Evolutionary conservation across 176 grass and related monocot genomes (phyloP), one percentile per base, ranked within the genome.

Genomic region (Triticum dicoccoides): DNA sequence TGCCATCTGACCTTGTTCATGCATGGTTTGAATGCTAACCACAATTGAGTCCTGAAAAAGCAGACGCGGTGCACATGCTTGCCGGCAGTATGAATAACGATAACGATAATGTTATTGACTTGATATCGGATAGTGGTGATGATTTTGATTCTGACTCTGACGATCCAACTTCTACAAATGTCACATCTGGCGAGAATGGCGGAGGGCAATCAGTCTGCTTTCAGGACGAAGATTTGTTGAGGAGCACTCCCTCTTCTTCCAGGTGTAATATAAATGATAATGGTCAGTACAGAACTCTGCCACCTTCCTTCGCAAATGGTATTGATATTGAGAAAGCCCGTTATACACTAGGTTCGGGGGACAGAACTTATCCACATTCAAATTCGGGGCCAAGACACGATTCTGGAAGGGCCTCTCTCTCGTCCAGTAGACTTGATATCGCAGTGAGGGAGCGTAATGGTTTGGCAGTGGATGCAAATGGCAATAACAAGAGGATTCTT

Each of bases 201-300:
- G 69, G 47, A 83, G 75, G 76, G 6, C 34, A 35, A 6, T 17
- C 11, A 68, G 33, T 75, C 34, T 75, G 5, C 76, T 82, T 82
- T 69, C 71, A 85, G 9, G 63, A 77, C 64, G 86, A 82, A 45
- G 86, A 90, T 65, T 79, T 75, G 78, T 58, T 17, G 27, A 90
- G 37, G 76, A 77, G n/a, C 8, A 73, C 70, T 69, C 70, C 82
- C 68, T 80, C 87, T 15, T 86, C 80, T 61, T 80, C 84, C 62
- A 83, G 75, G 33, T 2, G 71, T 85, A 37, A 21, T 52, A 76
- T 83, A 45, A 86, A 68, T 68, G 83, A 41, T 84, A 83, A 80
- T 83, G 86, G 25, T 65, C 80, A 89, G 63, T 80, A 72, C 41
- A 88, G 93, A 83, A 82, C 8, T 92, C 86, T 95, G 61, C 95